A percentile compares a stretch with the other conserved stretches of the same genome.
Conservation (phyloP, 352 stramenopile genomes). For the Globisporangium acanthophoron region DNA sequence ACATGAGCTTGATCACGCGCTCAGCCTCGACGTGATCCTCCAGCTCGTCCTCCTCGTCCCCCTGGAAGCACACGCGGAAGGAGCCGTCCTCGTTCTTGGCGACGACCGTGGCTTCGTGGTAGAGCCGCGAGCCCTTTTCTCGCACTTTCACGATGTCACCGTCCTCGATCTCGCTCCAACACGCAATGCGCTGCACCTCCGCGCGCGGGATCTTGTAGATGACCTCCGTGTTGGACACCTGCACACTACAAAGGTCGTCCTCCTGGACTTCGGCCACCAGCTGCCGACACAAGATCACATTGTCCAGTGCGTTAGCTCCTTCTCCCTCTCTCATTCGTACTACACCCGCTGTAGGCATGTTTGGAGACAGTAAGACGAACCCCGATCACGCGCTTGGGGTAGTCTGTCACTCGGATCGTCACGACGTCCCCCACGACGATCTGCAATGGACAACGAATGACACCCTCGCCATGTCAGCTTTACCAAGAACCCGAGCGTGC, state of each 20-base stretch:
- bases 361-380: slow-evolving; percentile 18
- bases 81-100: slow-evolving; percentile 40
- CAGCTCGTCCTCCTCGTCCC: slow-evolving; percentile 48
- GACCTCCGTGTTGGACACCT: slow-evolving; percentile 47
- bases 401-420: slow-evolving; percentile 36
- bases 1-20: slow-evolving; percentile 62
- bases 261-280: slow-evolving; percentile 45
- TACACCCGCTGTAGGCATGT: not conserved
- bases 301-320: not conserved
- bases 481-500: not conserved
- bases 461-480: not conserved
- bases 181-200: slow-evolving; percentile 53
- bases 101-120: slow-evolving; percentile 57
- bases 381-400: slow-evolving; percentile 51
- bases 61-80: slow-evolving; percentile 58
- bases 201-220: slow-evolving; percentile 28
- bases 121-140: slow-evolving; percentile 47
- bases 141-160: slow-evolving; percentile 63
- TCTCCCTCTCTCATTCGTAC: no score
- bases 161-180: slow-evolving; percentile 60
- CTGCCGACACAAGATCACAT: slow-evolving; percentile 11
- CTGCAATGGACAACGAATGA: slow-evolving; percentile 15
- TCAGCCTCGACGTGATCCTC: slow-evolving; percentile 39
- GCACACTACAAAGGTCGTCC: slow-evolving; percentile 37
- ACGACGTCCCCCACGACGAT: slow-evolving; percentile 60